A percentile compares a stretch with the other conserved stretches of the same genome.
Evolutionary conservation across 345 rosid species (phyloP).

Genomic region (Acer campestre): DNA sequence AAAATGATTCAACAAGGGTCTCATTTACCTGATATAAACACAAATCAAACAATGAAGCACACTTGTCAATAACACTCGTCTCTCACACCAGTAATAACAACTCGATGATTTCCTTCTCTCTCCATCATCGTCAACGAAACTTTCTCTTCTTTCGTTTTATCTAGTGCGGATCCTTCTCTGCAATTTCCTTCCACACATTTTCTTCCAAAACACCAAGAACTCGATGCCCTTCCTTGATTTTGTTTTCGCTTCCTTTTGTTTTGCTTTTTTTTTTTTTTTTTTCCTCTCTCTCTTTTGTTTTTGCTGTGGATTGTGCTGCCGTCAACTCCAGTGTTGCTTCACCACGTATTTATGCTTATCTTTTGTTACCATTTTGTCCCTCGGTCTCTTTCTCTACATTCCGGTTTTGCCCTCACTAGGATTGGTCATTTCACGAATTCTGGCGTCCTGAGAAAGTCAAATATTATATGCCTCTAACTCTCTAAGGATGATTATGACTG

Average conservation of each 20-base stretch:
- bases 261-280: neutral
- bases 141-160: neutral
- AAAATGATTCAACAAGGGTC: neutral
- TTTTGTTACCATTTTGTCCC: constrained; percentile 3
- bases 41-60: constrained; percentile 1
- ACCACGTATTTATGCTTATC: constrained; percentile 14
- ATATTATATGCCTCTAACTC: too few species aligned
- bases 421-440: neutral
- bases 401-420: neutral
- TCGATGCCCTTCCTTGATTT: constrained; percentile 15
- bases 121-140: neutral
- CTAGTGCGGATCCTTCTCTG: neutral
- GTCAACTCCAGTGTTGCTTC: constrained; percentile 5
- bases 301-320: neutral
- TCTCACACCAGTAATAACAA: neutral
- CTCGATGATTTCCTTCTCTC: neutral
- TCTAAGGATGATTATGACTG: neutral
- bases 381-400: neutral
- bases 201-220: neutral
- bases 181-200: constrained; percentile 18
- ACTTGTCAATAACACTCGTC: neutral
- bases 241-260: neutral
- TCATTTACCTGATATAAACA: neutral
- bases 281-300: neutral
- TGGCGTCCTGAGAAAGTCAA: neutral